phyloP scores from a whole-genome alignment of 352 stramenopile genomes.

The Thraustochytrium striatum region DNA sequence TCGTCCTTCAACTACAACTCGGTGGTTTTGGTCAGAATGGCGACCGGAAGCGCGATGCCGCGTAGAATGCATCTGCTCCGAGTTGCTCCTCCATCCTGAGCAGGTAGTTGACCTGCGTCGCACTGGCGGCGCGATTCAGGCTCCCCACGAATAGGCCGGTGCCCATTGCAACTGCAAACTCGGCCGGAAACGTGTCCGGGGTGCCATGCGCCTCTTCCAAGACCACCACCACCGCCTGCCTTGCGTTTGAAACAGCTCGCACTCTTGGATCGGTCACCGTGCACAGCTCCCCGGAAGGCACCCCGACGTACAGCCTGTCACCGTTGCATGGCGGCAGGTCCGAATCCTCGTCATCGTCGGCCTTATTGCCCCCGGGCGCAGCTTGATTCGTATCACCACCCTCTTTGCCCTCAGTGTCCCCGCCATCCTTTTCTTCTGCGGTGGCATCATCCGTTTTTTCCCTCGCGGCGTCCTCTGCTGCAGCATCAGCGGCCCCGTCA shows the following conservation, averaged over 20 bases:
- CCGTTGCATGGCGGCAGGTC: slow-evolving; percentile 26
- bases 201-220: slow-evolving; percentile 1
- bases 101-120: neutral
- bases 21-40: neutral
- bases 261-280: slow-evolving; percentile 26
- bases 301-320: slow-evolving; percentile 9
- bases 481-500: neutral
- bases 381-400: too few relatives aligned
- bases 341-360: neutral
- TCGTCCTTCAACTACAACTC: neutral
- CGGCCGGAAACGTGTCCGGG: neutral
- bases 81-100: slow-evolving; percentile 1
- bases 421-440: neutral
- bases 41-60: slow-evolving; percentile 1
- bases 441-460: slow-evolving; percentile 15
- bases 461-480: neutral
- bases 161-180: slow-evolving; percentile 8
- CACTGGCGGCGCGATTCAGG: neutral
- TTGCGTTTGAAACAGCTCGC: neutral
- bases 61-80: neutral
- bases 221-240: neutral
- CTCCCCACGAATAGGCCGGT: slow-evolving; percentile 4
- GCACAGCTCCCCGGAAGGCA: slow-evolving; percentile 5
- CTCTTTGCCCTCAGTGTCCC: neutral
- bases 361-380: too few relatives aligned